Base-by-base conservation (phyloP, 2,329 filamentous ascomycete genomes). In the Epichloe bromicola region DNA sequence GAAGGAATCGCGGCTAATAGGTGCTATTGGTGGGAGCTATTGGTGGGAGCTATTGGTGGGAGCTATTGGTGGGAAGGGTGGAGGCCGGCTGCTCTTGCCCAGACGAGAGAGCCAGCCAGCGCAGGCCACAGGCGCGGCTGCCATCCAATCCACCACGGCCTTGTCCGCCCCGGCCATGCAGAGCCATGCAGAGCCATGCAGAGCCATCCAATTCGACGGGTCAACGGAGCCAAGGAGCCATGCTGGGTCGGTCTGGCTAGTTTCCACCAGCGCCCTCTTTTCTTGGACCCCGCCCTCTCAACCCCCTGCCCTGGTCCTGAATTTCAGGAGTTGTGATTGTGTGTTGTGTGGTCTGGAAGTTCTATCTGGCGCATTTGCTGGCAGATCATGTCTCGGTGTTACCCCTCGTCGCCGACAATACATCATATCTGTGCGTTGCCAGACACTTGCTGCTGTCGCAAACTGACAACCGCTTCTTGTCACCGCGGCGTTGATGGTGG, bases 301-400 rank as follows among this genome's bases (percentile, higher is more conserved):
- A 41, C 48, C 42, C 42, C 42, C n/a, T 47, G 44, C 46, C 36
- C 20, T 26, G 37, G 17, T 23, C n/a, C 40, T 30, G 39, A 34
- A 48, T 44, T 49, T 52, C 51, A 52, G 51, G 51, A 52, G 41
- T 45, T 36, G 39, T 8, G 47, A 40, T 48, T 40, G 40, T 36
- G 26, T 17, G 38, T 30, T 7, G 36, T 40, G 38, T 41, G 46
- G 46, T 48, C 15, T 20, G 37, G 23, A 26, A 10, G 33, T 48
- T 30, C 39, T 34, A n/a, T 45, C 30, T 46, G 30, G 48, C 45
- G 38, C 38, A 49, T 34, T 38, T 34, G 40, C 42, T 48, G 63
- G 62, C 61, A 64, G 63, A 64, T 64, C 64, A 69, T 70, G 69
- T 70, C 67, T 70, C 63, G 60, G 61, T 60, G 49, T 20, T 59